phyloP scores from a whole-genome alignment of 306 rosid genomes.

The Pterocarpus santalinus region DNA sequence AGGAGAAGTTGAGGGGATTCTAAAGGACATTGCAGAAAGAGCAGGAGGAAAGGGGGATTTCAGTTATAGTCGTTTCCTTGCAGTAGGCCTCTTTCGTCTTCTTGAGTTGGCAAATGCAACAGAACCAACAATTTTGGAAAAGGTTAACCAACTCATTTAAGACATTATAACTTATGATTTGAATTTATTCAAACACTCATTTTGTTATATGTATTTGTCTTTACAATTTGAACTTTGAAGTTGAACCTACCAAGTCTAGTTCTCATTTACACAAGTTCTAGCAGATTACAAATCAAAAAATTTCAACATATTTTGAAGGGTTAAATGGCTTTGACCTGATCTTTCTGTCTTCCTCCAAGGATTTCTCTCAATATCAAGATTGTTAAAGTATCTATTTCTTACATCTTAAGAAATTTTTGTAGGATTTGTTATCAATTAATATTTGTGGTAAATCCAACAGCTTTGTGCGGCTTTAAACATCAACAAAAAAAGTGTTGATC shows the following conservation, averaged over 20 bases:
- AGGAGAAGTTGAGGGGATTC: conserved; percentile 79
- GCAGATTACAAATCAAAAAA: conserved; percentile 14
- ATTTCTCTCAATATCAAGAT: conserved; percentile 16
- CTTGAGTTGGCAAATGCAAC: conserved; percentile 88
- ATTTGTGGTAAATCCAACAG: conserved; percentile 59
- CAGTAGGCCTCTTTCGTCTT: conserved; percentile 90
- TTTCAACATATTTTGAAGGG: conserved; percentile 25
- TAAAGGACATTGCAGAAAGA: conserved; percentile 84
- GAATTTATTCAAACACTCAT: background rate
- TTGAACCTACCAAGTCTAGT: conserved; percentile 26
- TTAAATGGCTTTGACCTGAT: conserved; percentile 33
- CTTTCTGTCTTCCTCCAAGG: conserved; percentile 12
- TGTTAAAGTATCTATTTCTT: conserved; percentile 5
- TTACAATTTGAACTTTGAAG: background rate
- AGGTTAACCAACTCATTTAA: conserved; percentile 60
- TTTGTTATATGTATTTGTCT: background rate
- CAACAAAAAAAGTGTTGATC: conserved; percentile 82
- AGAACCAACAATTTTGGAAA: conserved; percentile 83
- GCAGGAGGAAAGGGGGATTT: conserved; percentile 76
- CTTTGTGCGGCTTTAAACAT: conserved; percentile 78
- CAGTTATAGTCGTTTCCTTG: conserved; percentile 93
- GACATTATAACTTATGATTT: conserved; percentile 19
- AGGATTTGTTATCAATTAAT: conserved; percentile 29
- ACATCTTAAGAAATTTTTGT: conserved; percentile 12
- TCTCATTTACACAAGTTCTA: conserved; percentile 29